A percentile compares a stretch with the other conserved stretches of the same genome.
Conservation (phyloP, 768 basidiomycete genomes). For the Russula foetens region DNA sequence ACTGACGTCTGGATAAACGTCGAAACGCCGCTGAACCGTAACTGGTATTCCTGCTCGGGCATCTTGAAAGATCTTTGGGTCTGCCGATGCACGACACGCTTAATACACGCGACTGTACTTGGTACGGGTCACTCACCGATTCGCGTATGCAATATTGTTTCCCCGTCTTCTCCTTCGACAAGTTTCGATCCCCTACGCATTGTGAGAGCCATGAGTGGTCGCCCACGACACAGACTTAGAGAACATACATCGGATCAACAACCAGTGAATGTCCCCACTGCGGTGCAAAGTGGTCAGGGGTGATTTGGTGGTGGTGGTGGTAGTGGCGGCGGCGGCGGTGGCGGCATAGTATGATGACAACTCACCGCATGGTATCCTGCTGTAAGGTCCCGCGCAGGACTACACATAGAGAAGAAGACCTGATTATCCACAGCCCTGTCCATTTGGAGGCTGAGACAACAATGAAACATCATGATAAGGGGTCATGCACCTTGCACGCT, state of each 20-base stretch:
- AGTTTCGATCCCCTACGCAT: slow-evolving; percentile 61
- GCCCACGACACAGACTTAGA: slow-evolving; percentile 3
- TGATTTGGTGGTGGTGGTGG: not conserved
- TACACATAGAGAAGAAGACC: slow-evolving; percentile 94
- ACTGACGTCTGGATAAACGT: slow-evolving; percentile 79
- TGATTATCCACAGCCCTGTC: slow-evolving; percentile 91
- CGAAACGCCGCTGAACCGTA: slow-evolving; percentile 85
- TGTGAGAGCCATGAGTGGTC: not conserved
- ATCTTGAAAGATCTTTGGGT: slow-evolving; percentile 52
- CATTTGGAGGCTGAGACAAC: not conserved
- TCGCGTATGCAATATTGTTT: slow-evolving; percentile 70
- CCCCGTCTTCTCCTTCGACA: slow-evolving; percentile 63
- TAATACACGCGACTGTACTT: not conserved
- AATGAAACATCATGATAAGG: not conserved
- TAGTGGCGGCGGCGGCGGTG: not conserved
- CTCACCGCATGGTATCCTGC: slow-evolving; percentile 85
- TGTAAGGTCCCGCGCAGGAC: slow-evolving; percentile 77
- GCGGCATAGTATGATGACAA: slow-evolving; percentile 6
- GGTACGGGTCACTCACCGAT: slow-evolving; percentile 52
- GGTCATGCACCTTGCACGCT: slow-evolving; percentile 58
- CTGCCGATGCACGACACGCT: slow-evolving; percentile 32
- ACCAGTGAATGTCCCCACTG: slow-evolving; percentile 90
- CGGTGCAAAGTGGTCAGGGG: not conserved
- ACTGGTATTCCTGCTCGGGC: slow-evolving; percentile 84
- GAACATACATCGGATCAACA: slow-evolving; percentile 75